Evolutionary conservation across 2,329 filamentous ascomycete genomes (phyloP).

Genomic region (Penicillium sp.): DNA sequence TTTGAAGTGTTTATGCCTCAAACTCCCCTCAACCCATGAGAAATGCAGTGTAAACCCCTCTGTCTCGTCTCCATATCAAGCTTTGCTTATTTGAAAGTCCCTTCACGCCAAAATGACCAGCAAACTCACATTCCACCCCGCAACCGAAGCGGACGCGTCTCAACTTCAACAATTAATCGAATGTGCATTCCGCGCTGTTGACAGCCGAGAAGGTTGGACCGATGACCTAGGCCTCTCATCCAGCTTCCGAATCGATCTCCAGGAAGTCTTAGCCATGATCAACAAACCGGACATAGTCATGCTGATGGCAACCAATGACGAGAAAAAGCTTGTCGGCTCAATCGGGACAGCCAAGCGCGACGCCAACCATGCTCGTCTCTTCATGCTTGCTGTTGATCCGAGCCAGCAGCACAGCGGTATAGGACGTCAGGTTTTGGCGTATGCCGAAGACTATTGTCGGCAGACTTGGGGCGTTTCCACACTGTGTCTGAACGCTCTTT

Average conservation of each 20-base stretch:
- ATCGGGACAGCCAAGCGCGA: conserved; percentile 21
- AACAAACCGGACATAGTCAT: conserved; percentile 26
- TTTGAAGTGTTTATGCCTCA: background rate
- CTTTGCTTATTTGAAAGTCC: background rate
- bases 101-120: conserved; percentile 12
- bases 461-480: conserved; percentile 20
- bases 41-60: background rate
- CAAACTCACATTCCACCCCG: conserved; percentile 38
- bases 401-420: conserved; percentile 23
- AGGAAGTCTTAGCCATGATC: conserved; percentile 29
- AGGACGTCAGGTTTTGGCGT: conserved; percentile 26
- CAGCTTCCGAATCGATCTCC: conserved; percentile 23
- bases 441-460: conserved; percentile 30
- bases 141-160: conserved; percentile 37
- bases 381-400: conserved; percentile 26
- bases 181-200: conserved; percentile 42
- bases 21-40: background rate
- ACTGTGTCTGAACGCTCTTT: conserved; percentile 28
- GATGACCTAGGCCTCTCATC: conserved; percentile 32
- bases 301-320: conserved; percentile 20
- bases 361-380: conserved; percentile 19
- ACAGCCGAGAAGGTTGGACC: conserved; percentile 38
- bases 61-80: background rate
- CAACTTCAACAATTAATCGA: conserved; percentile 40
- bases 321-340: conserved; percentile 17